phyloP scores from a whole-genome alignment of 2,329 filamentous ascomycete genomes.

The Colletotrichum chlorophyti region DNA sequence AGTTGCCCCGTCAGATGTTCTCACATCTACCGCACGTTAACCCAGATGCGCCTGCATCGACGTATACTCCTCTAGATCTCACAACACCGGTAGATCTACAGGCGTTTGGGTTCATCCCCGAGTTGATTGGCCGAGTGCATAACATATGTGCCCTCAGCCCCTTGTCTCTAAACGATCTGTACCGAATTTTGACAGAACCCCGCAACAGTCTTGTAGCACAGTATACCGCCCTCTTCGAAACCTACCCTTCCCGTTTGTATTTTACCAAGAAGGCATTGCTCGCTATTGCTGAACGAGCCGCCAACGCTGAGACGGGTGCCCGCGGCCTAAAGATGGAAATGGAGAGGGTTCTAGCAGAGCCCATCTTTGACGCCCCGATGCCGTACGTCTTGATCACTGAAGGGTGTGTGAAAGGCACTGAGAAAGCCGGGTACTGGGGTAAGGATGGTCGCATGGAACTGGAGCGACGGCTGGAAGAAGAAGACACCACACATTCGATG shows the following conservation, averaged over 20 bases:
- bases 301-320: constrained; percentile 73
- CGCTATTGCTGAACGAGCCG: constrained; percentile 76
- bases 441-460: constrained; percentile 75
- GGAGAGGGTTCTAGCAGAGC: constrained; percentile 78
- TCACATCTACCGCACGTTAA: constrained; percentile 63
- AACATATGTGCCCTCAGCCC: constrained; percentile 86
- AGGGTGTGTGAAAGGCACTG: constrained; percentile 67
- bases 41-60: constrained; percentile 38
- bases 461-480: constrained; percentile 71
- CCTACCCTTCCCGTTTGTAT: constrained; percentile 77
- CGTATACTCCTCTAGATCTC: constrained; percentile 71
- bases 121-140: constrained; percentile 94
- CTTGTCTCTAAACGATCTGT: constrained; percentile 71
- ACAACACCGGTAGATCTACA: constrained; percentile 80
- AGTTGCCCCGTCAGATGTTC: constrained; percentile 69
- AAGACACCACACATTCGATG: constrained; percentile 49
- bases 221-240: constrained; percentile 86
- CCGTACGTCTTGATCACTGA: constrained; percentile 79
- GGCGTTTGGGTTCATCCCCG: constrained; percentile 89
- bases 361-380: constrained; percentile 82
- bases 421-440: constrained; percentile 68
- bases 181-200: constrained; percentile 91
- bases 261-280: constrained; percentile 85
- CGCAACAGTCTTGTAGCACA: constrained; percentile 87
- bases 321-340: constrained; percentile 81